phyloP scores from a whole-genome alignment of 495 filamentous ascomycete genomes.

The Haplographium delicatum region DNA sequence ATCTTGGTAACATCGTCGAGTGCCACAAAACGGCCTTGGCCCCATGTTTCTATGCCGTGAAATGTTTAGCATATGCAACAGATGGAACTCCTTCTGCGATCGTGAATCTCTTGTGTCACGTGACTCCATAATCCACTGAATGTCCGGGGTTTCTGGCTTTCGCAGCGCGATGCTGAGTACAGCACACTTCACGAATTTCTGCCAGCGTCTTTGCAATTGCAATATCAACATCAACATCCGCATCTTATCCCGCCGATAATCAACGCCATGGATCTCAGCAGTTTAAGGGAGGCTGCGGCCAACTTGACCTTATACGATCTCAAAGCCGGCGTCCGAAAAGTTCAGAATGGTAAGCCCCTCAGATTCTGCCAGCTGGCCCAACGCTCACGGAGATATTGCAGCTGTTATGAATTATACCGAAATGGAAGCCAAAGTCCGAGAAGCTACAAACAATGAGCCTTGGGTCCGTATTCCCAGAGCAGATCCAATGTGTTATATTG shows the following conservation, averaged over 20 bases:
- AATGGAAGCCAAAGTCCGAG: constrained; percentile 97
- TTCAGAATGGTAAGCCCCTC: constrained; percentile 81
- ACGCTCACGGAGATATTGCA: constrained; percentile 33
- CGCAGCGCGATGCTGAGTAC: too few relatives aligned
- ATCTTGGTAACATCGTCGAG: too few relatives aligned
- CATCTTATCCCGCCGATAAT: too few relatives aligned
- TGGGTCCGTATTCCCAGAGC: constrained; percentile 49
- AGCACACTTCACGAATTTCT: constrained; percentile 2
- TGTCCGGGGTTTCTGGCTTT: too few relatives aligned
- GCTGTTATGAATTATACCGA: constrained; percentile 99
- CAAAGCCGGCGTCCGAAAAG: constrained; percentile 94
- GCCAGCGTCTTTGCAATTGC: constrained; percentile 5
- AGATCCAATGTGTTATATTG: too few relatives aligned
- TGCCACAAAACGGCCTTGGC: too few relatives aligned
- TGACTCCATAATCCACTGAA: too few relatives aligned
- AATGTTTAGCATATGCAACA: too few relatives aligned
- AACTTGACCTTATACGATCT: constrained; percentile 95
- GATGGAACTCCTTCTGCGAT: too few relatives aligned
- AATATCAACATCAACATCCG: too few relatives aligned
- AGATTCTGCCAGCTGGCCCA: constrained; percentile 8
- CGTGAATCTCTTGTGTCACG: too few relatives aligned
- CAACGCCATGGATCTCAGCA: constrained; percentile 74
- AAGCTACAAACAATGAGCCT: constrained; percentile 97
- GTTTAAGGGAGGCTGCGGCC: constrained; percentile 80
- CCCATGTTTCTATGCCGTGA: too few relatives aligned